These are phyloP conservation scores for Thelonectria olida DNA, from an alignment of 2,329 filamentous ascomycete species.

Conservation along the genomic window DNA sequence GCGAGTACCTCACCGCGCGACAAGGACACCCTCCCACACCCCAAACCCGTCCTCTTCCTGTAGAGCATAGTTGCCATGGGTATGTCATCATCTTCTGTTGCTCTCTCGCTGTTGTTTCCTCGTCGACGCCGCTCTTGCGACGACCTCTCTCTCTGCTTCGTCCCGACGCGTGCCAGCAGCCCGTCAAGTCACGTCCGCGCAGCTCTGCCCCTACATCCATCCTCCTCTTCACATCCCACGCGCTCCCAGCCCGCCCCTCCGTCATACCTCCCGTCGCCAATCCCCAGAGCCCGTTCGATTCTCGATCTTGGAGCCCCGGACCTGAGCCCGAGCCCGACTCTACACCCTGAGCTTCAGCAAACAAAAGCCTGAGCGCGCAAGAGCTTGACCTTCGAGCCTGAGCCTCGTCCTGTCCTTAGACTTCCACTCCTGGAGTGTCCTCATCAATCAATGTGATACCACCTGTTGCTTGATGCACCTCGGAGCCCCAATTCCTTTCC, in stretches of 20 bases:
- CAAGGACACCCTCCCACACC: constrained; percentile 38
- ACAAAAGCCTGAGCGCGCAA: neutral
- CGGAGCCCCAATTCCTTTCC: constrained; percentile 43
- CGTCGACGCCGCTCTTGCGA: constrained; percentile 3
- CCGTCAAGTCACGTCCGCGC: constrained; percentile 9
- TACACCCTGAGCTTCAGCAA: constrained; percentile 18
- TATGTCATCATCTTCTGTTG: constrained; percentile 37
- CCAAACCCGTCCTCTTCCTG: constrained; percentile 34
- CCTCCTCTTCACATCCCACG: neutral
- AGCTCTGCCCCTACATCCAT: constrained; percentile 8
- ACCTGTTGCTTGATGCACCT: constrained; percentile 47
- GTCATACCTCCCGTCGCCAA: neutral
- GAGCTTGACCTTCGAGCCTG: constrained; percentile 25
- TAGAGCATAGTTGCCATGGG: constrained; percentile 40
- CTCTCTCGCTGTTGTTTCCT: constrained; percentile 14
- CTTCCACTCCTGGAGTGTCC: constrained; percentile 43
- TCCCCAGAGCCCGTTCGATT: neutral
- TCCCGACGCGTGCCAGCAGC: constrained; percentile 31
- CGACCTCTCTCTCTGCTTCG: constrained; percentile 7
- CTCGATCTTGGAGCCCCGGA: constrained; percentile 26
- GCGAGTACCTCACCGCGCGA: constrained; percentile 40
- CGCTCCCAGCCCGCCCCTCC: neutral
- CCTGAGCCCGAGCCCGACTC: constrained; percentile 25
- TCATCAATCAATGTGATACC: constrained; percentile 48
- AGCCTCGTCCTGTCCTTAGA: constrained; percentile 10